Conservation (phyloP, 2,329 filamentous ascomycete species). For the Furcasterigmium sp. region DNA sequence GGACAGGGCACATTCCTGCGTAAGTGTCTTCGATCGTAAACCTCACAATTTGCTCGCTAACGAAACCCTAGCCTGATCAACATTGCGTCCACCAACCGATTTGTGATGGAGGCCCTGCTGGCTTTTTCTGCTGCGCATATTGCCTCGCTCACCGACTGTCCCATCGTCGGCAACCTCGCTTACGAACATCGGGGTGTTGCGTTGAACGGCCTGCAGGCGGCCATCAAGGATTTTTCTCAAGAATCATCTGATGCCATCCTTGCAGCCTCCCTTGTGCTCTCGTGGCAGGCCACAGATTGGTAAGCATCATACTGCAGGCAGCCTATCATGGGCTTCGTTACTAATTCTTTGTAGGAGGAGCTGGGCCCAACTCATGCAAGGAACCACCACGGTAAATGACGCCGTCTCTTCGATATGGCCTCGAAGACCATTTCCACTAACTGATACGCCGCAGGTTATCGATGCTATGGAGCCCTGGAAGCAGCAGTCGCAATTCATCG, state of each 20-base stretch:
- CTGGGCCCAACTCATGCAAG: conserved; percentile 91
- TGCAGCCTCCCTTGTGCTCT: conserved; percentile 84
- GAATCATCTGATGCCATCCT: conserved; percentile 88
- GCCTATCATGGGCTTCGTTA: conserved; percentile 17
- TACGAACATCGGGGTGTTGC: conserved; percentile 85
- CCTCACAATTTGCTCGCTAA: not conserved
- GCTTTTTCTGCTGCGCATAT: conserved; percentile 94
- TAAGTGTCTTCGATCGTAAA: conserved; percentile 41
- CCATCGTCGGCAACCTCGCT: conserved; percentile 79
- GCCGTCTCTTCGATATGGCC: not conserved
- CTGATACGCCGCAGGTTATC: conserved; percentile 57
- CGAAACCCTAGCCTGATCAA: conserved; percentile 61
- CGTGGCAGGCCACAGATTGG: conserved; percentile 97
- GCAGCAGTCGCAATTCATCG: conserved; percentile 79
- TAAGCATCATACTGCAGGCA: conserved; percentile 45
- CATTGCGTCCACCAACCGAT: conserved; percentile 74
- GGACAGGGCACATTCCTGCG: conserved; percentile 91
- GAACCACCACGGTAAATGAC: conserved; percentile 73
- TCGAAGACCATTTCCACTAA: conserved; percentile 1
- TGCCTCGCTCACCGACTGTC: conserved; percentile 81
- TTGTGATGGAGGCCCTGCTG: conserved; percentile 90
- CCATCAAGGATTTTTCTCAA: conserved; percentile 77
- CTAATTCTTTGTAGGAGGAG: conserved; percentile 61
- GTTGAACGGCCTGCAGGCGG: conserved; percentile 80
- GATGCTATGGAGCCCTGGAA: conserved; percentile 90